A percentile compares a stretch with the other conserved stretches of the same genome.
Conservation (phyloP, 2,329 filamentous ascomycete genomes). For the Pseudogymnoascus sp. region DNA sequence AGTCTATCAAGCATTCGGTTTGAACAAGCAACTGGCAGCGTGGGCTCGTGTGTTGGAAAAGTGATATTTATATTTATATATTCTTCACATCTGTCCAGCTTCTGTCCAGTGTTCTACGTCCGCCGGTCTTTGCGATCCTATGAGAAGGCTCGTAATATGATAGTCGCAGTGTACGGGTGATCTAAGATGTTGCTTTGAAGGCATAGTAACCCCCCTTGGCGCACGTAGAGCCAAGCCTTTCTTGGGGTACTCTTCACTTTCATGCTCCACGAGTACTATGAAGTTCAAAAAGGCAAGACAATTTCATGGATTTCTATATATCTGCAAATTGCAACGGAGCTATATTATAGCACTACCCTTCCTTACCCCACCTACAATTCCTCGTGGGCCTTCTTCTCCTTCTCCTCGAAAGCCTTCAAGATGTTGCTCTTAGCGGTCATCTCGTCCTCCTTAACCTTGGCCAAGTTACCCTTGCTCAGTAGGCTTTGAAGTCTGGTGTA, state of each 20-base stretch:
- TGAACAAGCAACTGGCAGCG: neutral
- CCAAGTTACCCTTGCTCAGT: constrained; percentile 77
- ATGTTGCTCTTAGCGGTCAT: constrained; percentile 82
- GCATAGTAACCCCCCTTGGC: neutral
- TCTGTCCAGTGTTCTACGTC: neutral
- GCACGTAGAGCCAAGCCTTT: neutral
- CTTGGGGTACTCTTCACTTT: neutral
- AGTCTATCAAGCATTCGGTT: constrained; percentile 11
- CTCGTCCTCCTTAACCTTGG: constrained; percentile 82
- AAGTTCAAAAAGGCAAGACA: neutral
- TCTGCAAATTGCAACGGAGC: constrained; percentile 32
- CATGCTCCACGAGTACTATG: neutral
- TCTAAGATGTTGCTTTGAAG: neutral
- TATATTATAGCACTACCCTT: neutral
- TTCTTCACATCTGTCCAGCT: neutral
- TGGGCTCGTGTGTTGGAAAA: too few relatives aligned
- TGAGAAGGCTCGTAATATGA: neutral
- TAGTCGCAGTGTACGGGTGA: neutral
- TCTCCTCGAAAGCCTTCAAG: constrained; percentile 65
- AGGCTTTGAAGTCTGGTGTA: constrained; percentile 70
- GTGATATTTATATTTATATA: neutral
- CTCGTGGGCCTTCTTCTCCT: constrained; percentile 44
- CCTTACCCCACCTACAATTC: neutral
- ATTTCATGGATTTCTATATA: neutral
- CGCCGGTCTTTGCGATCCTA: neutral